Conservation (phyloP, 148 eudicot species). For the Pouteria glomerata region DNA sequence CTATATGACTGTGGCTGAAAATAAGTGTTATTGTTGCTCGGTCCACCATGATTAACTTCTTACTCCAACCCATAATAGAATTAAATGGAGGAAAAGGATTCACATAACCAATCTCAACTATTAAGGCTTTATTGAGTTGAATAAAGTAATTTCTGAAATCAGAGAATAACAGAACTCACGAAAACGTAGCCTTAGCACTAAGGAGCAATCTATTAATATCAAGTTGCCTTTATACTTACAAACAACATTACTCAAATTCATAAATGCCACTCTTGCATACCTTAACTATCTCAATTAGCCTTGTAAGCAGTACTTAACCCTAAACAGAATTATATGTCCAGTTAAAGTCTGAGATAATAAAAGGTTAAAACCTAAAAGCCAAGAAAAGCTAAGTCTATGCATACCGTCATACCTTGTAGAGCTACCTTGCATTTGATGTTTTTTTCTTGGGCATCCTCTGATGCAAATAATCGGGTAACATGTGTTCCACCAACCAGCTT, state of each 20-base stretch:
- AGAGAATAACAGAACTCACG: not conserved
- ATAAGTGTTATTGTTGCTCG: too few species aligned
- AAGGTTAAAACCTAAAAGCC: conserved; percentile 1
- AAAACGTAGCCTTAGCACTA: not conserved
- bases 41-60: too few species aligned
- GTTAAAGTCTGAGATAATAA: not conserved
- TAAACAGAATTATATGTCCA: not conserved
- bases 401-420: not conserved
- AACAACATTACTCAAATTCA: not conserved
- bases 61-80: too few species aligned
- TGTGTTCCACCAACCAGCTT: too few species aligned
- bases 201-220: not conserved
- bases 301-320: not conserved
- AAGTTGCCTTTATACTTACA: not conserved
- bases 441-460: too few species aligned
- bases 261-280: not conserved
- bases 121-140: not conserved
- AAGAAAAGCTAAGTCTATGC: not conserved
- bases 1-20: too few species aligned
- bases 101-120: too few species aligned
- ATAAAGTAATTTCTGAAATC: not conserved
- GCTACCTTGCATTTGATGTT: too few species aligned
- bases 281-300: not conserved
- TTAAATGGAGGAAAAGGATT: too few species aligned
- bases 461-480: too few species aligned